Percentiles rank a stretch among this genome's conserved stretches.
Evolutionary conservation across 345 rosid genomes (phyloP).

Genomic region (Eucalyptus erythrocorys): DNA sequence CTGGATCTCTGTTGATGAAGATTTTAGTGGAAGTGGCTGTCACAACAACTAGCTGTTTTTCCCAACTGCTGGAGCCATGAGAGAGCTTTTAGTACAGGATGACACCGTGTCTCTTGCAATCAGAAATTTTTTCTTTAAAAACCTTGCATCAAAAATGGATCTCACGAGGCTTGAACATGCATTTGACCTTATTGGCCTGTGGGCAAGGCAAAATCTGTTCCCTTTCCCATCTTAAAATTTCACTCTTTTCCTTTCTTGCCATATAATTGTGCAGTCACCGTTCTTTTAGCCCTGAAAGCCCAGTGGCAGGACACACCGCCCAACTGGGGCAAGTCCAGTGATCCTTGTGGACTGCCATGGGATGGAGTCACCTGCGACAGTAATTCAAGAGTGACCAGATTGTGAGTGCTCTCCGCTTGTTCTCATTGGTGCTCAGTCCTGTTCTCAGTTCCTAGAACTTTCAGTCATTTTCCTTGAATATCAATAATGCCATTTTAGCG

Average conservation of each 20-base stretch:
- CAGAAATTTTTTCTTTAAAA: background rate
- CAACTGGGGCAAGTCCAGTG: conserved; percentile 56
- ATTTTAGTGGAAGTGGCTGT: background rate
- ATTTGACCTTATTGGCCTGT: background rate
- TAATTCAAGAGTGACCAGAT: conserved; percentile 60
- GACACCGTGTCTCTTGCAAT: background rate
- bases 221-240: background rate
- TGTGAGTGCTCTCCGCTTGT: conserved; percentile 36
- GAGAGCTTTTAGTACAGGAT: background rate
- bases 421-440: background rate
- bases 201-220: background rate
- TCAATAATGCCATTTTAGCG: background rate
- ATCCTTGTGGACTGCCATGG: conserved; percentile 86
- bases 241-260: background rate
- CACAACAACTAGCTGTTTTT: background rate
- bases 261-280: conserved; percentile 33
- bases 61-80: background rate
- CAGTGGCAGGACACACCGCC: conserved; percentile 70
- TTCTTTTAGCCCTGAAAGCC: conserved; percentile 64
- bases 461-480: background rate
- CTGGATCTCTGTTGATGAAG: background rate
- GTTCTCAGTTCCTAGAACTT: background rate
- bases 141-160: background rate
- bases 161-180: background rate
- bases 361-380: conserved; percentile 69